Conservation (phyloP, 441 rosid species). For the Erysimum cheiri region DNA sequence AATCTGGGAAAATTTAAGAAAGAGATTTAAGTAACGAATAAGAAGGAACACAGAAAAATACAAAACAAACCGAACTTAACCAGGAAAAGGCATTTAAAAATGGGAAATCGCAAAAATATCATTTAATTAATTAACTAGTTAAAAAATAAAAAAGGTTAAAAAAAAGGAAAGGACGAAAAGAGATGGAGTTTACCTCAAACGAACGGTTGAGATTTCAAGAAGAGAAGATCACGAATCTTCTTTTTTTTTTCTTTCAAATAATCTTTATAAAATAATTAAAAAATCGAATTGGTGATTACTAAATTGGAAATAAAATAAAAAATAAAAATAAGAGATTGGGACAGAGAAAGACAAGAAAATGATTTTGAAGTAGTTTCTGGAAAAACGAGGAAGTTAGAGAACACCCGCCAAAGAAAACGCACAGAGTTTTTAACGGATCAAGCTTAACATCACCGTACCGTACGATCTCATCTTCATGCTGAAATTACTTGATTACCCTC, state of each 20-base stretch:
- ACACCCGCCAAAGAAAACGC: constrained; percentile 41
- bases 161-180: constrained; percentile 27
- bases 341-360: constrained; percentile 44
- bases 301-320: background rate
- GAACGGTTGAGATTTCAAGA: constrained; percentile 40
- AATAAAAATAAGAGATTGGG: background rate
- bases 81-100: constrained; percentile 23
- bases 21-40: constrained; percentile 41
- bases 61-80: constrained; percentile 42
- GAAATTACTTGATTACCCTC: background rate
- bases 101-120: no score
- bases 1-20: constrained; percentile 35
- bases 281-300: background rate
- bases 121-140: constrained; percentile 10
- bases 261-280: background rate
- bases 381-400: constrained; percentile 37
- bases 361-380: constrained; percentile 34
- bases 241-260: background rate
- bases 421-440: constrained; percentile 41
- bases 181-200: constrained; percentile 35
- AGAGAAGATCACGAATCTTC: constrained; percentile 3
- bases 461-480: constrained; percentile 1
- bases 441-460: constrained; percentile 23
- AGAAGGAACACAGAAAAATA: constrained; percentile 29
- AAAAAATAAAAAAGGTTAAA: background rate